Base-by-base conservation (phyloP, 2,329 filamentous ascomycete genomes). In the Leptographium lundbergii region DNA sequence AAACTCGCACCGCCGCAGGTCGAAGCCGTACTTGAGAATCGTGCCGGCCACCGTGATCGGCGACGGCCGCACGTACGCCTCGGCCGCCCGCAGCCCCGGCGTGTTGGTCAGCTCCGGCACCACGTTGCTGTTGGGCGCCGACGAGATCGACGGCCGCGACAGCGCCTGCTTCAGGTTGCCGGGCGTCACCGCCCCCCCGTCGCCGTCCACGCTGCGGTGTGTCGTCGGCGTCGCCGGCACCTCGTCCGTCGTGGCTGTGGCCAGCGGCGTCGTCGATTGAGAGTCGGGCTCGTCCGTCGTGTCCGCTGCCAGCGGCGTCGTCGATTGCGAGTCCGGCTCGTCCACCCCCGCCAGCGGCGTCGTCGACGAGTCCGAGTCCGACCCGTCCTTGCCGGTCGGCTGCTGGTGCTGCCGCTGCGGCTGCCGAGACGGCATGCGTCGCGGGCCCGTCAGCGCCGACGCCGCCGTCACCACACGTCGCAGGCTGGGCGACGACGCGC, bases 51-150 rank as follows among this genome's bases (percentile, higher is more conserved):
- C 88, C 4, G 79, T 77, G 29, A 91, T 84, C 0, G 94, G 89
- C 0, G 87, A 86, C 0, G 94, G 94, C 2, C 94, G 86, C 39
- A 97, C 84, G 67, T 90, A 97, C 0, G 95, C 92, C 72, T 99
- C 92, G 4, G 91, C 92, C 1, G 92, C 94, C 45, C 94, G 87
- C 67, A 87, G 89, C 1, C 94, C 92, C 0, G 85, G 82, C 1
- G 81, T 74, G 59, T 79, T 81, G n/a, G 79, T 81, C 25, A 86
- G 69, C 61, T 83, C 80, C 24, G 53, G 42, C 53, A 59, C 50
- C 53, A 59, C 50, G 22, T 39, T 58, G 55, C 77, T 74, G 14
- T 79, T 75, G 1, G 72, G 72, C 50, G 76, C 72, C 0, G 84
- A 85, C 56, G 82, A 81, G 63, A 90, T 86, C 2, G 82, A 84